phyloP scores from a whole-genome alignment of 306 rosid genomes.

The Prunus davidiana region DNA sequence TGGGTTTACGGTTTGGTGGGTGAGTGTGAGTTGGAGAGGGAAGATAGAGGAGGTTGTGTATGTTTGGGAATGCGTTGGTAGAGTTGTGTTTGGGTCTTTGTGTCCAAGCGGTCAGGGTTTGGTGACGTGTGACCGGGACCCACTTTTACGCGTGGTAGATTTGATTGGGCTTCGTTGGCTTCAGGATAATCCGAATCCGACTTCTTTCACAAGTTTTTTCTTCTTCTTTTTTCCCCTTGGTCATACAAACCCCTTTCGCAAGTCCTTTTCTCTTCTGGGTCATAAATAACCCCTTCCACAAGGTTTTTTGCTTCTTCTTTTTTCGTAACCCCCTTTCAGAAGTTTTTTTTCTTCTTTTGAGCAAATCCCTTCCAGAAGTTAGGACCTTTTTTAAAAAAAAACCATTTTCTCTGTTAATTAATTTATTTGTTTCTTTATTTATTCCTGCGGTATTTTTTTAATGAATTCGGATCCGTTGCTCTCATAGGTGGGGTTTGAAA shows the following conservation, averaged over 20 bases:
- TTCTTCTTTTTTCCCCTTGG: neutral
- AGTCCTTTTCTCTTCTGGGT: neutral
- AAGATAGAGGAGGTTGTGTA: neutral
- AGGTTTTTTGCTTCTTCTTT: neutral
- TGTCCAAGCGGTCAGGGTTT: neutral
- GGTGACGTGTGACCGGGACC: neutral
- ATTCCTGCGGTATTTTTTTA: too few species aligned
- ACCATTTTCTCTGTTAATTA: neutral
- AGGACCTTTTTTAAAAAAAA: too few species aligned
- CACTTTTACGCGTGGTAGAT: conserved; percentile 1
- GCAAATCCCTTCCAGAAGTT: neutral
- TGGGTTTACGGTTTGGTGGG: neutral
- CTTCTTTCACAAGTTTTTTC: neutral
- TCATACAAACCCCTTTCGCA: neutral
- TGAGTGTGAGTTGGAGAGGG: neutral
- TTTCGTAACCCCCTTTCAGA: neutral
- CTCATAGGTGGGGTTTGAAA: neutral
- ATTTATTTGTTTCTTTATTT: neutral
- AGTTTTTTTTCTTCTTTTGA: neutral
- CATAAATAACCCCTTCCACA: neutral
- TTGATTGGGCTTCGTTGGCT: conserved; percentile 14
- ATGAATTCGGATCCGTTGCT: neutral
- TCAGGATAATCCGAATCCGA: neutral
- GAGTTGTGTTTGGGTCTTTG: neutral
- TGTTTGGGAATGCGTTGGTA: neutral